A percentile compares a stretch with the other conserved stretches of the same genome.
Conservation (phyloP, 768 basidiomycete species). For the Leccinellum luteum region DNA sequence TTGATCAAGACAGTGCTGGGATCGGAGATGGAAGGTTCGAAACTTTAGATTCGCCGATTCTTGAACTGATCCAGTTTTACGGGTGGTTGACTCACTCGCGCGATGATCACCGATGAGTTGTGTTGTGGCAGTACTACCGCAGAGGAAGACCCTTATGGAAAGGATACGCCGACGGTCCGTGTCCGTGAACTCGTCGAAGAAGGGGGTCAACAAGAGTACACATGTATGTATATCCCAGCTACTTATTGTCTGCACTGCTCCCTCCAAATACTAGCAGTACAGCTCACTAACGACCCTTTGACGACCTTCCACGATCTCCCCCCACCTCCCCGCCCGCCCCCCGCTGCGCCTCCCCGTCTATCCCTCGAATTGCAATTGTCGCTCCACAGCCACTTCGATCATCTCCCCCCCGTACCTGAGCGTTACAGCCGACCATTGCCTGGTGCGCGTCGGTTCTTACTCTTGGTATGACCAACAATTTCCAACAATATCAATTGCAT, state of each 20-base stretch:
- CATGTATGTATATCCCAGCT: slow-evolving; percentile 24
- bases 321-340: no score
- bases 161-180: slow-evolving; percentile 28
- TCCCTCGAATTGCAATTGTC: slow-evolving; percentile 29
- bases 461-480: slow-evolving; percentile 35
- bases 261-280: background rate
- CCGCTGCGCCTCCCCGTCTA: no score
- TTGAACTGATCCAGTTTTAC: slow-evolving; percentile 14
- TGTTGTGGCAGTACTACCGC: slow-evolving; percentile 25
- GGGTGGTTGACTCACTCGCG: slow-evolving; percentile 12
- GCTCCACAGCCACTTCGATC: slow-evolving; percentile 35
- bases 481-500: slow-evolving; percentile 36
- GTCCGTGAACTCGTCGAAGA: slow-evolving; percentile 18
- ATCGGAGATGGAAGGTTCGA: slow-evolving; percentile 31
- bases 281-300: slow-evolving; percentile 28
- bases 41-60: slow-evolving; percentile 34
- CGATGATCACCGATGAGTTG: slow-evolving; percentile 25
- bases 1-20: slow-evolving; percentile 23
- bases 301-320: slow-evolving; percentile 22
- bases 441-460: slow-evolving; percentile 31
- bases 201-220: slow-evolving; percentile 31
- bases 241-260: background rate
- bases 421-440: slow-evolving; percentile 22
- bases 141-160: slow-evolving; percentile 31
- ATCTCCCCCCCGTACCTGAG: slow-evolving; percentile 30